Evolutionary conservation across 495 filamentous ascomycete genomes (phyloP).

Genomic region (Tuber brumale): DNA sequence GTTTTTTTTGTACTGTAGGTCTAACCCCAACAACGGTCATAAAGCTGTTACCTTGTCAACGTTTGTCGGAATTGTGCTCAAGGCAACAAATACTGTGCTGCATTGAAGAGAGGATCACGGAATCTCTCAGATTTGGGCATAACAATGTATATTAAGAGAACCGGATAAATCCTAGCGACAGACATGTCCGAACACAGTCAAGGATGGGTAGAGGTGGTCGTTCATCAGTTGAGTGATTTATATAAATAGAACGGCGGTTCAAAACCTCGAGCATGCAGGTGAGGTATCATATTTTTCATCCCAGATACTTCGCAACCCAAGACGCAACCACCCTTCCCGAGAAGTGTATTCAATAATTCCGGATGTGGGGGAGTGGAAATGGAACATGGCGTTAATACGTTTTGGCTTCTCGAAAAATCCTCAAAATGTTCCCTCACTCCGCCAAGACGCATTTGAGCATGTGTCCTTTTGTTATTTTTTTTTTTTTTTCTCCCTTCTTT

Average conservation of each 20-base stretch:
- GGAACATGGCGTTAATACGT: neutral
- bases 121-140: neutral
- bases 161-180: neutral
- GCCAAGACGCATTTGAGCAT: neutral
- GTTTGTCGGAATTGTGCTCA: neutral
- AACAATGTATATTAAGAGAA: neutral
- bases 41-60: neutral
- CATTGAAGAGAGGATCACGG: neutral
- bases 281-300: neutral
- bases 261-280: neutral
- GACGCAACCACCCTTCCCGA: neutral
- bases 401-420: slow-evolving; percentile 3
- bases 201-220: neutral
- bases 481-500: neutral
- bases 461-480: neutral
- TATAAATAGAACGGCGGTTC: neutral
- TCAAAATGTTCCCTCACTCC: neutral
- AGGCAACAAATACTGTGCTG: neutral
- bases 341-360: neutral
- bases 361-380: neutral
- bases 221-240: neutral
- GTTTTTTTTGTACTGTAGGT: neutral
- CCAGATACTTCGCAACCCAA: neutral
- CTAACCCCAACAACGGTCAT: neutral
- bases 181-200: neutral